Conservation (phyloP, 2,329 filamentous ascomycete genomes). For the Talaromyces sp. region DNA sequence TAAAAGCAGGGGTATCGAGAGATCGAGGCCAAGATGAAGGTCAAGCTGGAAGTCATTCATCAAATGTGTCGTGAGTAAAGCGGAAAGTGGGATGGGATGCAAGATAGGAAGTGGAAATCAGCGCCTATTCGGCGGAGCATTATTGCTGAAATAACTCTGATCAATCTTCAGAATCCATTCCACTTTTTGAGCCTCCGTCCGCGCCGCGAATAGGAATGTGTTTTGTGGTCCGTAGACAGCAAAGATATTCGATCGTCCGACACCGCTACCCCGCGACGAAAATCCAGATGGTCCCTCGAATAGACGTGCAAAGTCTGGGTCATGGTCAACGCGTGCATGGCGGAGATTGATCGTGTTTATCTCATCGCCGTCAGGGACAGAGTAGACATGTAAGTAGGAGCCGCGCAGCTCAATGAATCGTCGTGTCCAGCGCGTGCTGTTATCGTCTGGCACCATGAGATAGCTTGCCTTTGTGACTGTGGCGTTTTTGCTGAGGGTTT, state of each 20-base stretch:
- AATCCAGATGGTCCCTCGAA: constrained; percentile 51
- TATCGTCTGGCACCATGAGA: constrained; percentile 75
- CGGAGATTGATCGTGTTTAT: constrained; percentile 81
- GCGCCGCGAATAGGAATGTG: constrained; percentile 87
- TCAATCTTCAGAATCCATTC: constrained; percentile 97
- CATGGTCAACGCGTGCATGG: constrained; percentile 86
- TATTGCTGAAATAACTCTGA: constrained; percentile 61
- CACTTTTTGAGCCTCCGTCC: constrained; percentile 85
- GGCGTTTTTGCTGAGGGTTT: constrained; percentile 73
- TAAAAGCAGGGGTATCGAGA: not conserved
- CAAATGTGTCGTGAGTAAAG: not conserved
- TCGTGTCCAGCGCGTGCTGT: constrained; percentile 75
- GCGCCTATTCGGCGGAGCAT: constrained; percentile 19
- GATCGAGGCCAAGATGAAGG: not conserved
- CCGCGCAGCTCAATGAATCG: constrained; percentile 87
- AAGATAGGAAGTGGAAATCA: not conserved
- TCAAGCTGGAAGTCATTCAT: not conserved
- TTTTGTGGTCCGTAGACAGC: constrained; percentile 92
- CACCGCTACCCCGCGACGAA: constrained; percentile 24
- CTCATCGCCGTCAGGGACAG: constrained; percentile 79
- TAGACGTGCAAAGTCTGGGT: constrained; percentile 77
- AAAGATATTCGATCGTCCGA: constrained; percentile 67
- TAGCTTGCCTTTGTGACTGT: constrained; percentile 80
- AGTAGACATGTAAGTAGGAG: constrained; percentile 89
- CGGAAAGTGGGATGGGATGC: not conserved